phyloP scores from a whole-genome alignment of 306 rosid species.

The Crataegus laevigata region DNA sequence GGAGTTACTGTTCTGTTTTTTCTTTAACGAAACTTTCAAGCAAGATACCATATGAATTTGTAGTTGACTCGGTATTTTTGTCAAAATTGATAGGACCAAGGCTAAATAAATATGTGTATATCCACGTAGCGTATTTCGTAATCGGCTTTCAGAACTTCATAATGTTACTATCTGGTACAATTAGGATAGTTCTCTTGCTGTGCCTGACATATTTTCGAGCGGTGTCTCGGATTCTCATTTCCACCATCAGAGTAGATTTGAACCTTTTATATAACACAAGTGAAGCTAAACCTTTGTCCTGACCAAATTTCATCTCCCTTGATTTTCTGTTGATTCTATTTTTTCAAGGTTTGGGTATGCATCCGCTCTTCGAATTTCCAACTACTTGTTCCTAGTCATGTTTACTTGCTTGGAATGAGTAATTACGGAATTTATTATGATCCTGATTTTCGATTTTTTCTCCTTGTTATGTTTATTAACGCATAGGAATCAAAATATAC shows the following conservation, averaged over 20 bases:
- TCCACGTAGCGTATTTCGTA: slow-evolving; percentile 6
- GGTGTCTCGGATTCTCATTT: background rate
- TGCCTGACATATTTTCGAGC: too few relatives aligned
- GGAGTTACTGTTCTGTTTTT: background rate
- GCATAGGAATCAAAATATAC: too few relatives aligned
- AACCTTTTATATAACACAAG: background rate
- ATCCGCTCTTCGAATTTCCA: too few relatives aligned
- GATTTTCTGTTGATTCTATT: too few relatives aligned
- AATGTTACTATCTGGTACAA: background rate
- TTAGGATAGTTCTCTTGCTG: background rate
- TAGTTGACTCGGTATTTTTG: slow-evolving; percentile 2
- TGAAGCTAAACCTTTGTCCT: too few relatives aligned
- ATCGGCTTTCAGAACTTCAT: background rate
- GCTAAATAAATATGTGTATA: background rate
- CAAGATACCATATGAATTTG: slow-evolving; percentile 19
- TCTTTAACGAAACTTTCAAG: background rate
- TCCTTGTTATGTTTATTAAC: too few relatives aligned
- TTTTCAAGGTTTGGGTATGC: too few relatives aligned
- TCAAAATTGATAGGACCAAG: slow-evolving; percentile 13
- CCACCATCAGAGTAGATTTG: background rate
- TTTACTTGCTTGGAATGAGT: too few relatives aligned
- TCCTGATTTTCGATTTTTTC: too few relatives aligned
- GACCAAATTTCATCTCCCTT: too few relatives aligned
- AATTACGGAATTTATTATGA: too few relatives aligned
- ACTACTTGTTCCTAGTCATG: too few relatives aligned